These are phyloP conservation scores for Dactylorhiza incarnata DNA, from an alignment of 106 monocot genomes.

Conservation along the genomic window DNA sequence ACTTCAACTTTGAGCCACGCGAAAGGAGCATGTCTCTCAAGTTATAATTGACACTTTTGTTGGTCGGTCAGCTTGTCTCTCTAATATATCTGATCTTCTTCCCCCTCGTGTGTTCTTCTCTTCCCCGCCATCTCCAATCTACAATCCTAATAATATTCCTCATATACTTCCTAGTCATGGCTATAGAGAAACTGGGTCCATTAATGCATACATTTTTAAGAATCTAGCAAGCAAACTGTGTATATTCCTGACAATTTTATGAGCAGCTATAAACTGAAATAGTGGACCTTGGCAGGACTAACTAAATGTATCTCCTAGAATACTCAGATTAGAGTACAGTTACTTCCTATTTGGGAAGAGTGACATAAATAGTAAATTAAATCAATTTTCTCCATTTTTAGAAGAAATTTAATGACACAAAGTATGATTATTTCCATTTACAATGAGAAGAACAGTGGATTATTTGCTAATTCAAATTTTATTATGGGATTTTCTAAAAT, in stretches of 20 bases:
- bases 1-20: no score
- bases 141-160: background rate
- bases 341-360: background rate
- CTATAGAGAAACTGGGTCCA: background rate
- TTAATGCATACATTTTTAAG: background rate
- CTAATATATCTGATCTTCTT: no score
- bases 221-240: background rate
- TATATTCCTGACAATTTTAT: background rate
- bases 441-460: background rate
- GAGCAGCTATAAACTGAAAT: background rate
- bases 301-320: background rate
- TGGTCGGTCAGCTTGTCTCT: no score
- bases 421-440: background rate
- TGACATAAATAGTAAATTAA: background rate
- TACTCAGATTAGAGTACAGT: background rate
- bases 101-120: no score
- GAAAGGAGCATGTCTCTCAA: no score
- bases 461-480: background rate
- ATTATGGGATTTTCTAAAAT: background rate
- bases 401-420: background rate
- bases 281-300: background rate
- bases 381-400: background rate
- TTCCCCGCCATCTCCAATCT: no score
- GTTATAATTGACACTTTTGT: no score
- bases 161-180: background rate